Base-by-base conservation (phyloP, 2,329 filamentous ascomycete species). In the Xylariaceae sp. region DNA sequence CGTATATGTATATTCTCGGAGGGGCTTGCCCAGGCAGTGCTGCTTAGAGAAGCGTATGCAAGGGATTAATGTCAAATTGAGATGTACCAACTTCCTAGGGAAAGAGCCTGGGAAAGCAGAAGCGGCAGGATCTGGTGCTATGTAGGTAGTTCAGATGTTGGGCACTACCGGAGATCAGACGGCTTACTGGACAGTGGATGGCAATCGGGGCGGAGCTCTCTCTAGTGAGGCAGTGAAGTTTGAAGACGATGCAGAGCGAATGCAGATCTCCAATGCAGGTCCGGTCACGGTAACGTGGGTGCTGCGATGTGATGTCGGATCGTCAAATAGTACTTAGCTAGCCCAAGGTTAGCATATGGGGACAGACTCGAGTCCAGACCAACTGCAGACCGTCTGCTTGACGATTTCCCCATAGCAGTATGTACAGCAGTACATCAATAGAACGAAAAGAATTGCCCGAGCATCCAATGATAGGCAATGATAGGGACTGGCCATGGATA, bases 131-230 rank as follows among this genome's bases (percentile, higher is more conserved):
- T 11, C 15, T 9, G 14, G 21, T 31, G 19, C n/a, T 41, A 28
- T 41, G 31, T 24, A 15, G 30, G n/a, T n/a, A n/a, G n/a, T n/a
- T n/a, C 15, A 24, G 26, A 5, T 28, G n/a, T n/a, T 9, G 26
- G 8, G 31, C 23, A 9, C 11, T 19, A n/a, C 19, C 16, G 21
- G 9, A 36, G 40, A 36, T 31, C 26, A 14, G 31, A 30, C 14
- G 14, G 29, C 8, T 15, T 34, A 23, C 11, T 15, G 24, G 29
- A 27, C 24, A 31, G 27, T 21, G 18, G 24, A 36, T 18, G 34
- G n/a, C n/a, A n/a, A n/a, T n/a, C n/a, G n/a, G 34, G 31, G 34
- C 38, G 35, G 35, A 36, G 42, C 38, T 34, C 13, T n/a, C 14
- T 36, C 30, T 18, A 12, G 35, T 13, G 26, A 37, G 35, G 27